Evolutionary conservation across 2,329 filamentous ascomycete genomes (phyloP), one percentile per base, ranked within the genome.

Genomic region (Sclerotinia glacialis): DNA sequence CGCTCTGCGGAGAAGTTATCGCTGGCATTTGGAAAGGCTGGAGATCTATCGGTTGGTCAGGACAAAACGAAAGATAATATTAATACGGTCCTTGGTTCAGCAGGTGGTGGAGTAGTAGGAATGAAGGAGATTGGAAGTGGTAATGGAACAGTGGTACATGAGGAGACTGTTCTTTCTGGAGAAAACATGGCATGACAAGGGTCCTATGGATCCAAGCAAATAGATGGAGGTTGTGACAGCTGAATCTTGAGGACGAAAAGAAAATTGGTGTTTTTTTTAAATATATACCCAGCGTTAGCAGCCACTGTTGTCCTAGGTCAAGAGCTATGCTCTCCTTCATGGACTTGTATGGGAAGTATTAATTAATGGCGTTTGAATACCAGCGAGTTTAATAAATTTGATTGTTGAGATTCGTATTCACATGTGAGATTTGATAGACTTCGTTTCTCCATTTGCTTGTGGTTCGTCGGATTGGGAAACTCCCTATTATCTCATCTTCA

Each of bases 41-140:
- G 64, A 18, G 56, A 65, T 37, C 34, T 65, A 12, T 44, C 59
- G 14, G n/a, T 65, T 60, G 63, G 42, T 44, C 58, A 44, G 14
- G 53, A 65, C 18, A 34, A 31, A 4, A 40, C 23, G 28, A 40
- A 44, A 34, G 61, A 56, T 23, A 52, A 47, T 37, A 14, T 49
- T 21, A 26, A 37, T 12, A 52, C 34, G 26, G 42, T n/a, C 11
- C 12, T 4, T 18, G 46, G 18, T 18, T 21, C 12, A 21, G 4
- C 31, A 18, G 53, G 6, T 26, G 26, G 21, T 12, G 26, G 23
- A 31, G 52, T 26, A 18, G 4, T 49, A 12, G 58, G n/a, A 58
- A 47, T 28, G 31, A 28, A 49, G 8, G 52, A 65, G 9, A 14
- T 21, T 49, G 44, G 28, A 34, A 60, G 28, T 26, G 44, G n/a